phyloP scores from a whole-genome alignment of 2,329 filamentous ascomycete species.

The Ceratocystis alfenasii region DNA sequence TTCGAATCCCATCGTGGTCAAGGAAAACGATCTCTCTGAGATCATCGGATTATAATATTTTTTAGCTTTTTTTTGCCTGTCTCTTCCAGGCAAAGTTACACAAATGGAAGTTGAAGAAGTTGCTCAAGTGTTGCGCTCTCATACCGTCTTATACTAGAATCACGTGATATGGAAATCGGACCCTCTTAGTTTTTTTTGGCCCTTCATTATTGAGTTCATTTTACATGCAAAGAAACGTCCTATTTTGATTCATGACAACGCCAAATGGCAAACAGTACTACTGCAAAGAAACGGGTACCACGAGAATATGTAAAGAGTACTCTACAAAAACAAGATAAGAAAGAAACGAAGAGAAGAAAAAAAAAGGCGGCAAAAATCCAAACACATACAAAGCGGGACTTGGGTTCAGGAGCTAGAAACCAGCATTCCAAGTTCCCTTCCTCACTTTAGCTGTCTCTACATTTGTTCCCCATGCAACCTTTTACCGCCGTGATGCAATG shows the following conservation, averaged over 20 bases:
- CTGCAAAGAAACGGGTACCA: conserved; percentile 3
- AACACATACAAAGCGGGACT: background rate
- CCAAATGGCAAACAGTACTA: conserved; percentile 2
- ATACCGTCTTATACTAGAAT: background rate
- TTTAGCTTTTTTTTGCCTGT: background rate
- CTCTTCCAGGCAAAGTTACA: too few species aligned
- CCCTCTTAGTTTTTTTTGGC: background rate
- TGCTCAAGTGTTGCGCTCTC: too few species aligned
- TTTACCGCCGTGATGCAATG: conserved; percentile 21
- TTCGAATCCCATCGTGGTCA: conserved; percentile 19
- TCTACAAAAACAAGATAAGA: conserved; percentile 4
- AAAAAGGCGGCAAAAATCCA: background rate
- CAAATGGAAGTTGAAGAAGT: background rate
- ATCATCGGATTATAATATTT: background rate
- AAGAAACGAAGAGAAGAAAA: background rate
- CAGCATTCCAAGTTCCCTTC: background rate
- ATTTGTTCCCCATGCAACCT: background rate
- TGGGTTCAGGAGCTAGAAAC: background rate
- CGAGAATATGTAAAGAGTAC: conserved; percentile 7
- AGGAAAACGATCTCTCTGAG: background rate
- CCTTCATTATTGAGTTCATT: background rate
- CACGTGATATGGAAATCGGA: background rate
- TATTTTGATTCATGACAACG: conserved; percentile 6
- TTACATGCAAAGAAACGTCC: conserved; percentile 1
- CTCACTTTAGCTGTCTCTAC: background rate